Conservation (phyloP, 139 green algal species). For the Microglena sp. region DNA sequence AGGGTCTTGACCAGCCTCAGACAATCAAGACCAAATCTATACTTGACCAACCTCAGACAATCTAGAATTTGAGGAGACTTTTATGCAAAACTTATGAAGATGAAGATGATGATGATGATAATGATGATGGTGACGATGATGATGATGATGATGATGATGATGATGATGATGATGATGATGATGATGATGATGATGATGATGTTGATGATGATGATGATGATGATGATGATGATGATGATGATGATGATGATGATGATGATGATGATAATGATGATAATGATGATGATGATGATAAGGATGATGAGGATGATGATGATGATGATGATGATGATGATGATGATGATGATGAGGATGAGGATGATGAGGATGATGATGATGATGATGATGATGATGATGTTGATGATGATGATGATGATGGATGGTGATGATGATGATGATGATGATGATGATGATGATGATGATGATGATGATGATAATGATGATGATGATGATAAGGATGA, state of each 20-base stretch:
- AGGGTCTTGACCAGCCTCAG: no score
- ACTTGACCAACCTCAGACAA: no score
- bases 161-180: background rate
- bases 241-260: background rate
- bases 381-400: slow-evolving; percentile 1
- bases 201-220: background rate
- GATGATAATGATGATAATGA: background rate
- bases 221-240: background rate
- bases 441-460: slow-evolving; percentile 2
- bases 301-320: no score
- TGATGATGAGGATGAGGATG: no score
- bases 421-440: slow-evolving; percentile 1
- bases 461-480: slow-evolving; percentile 1
- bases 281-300: background rate
- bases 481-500: no score
- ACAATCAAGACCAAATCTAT: no score
- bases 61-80: no score
- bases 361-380: no score
- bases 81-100: background rate
- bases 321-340: no score
- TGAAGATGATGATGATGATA: background rate
- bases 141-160: background rate
- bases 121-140: background rate
- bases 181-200: background rate
- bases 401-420: no score